A percentile compares a stretch with the other conserved stretches of the same genome.
Conservation (phyloP, 768 basidiomycete genomes). For the Psilocybe sp. region DNA sequence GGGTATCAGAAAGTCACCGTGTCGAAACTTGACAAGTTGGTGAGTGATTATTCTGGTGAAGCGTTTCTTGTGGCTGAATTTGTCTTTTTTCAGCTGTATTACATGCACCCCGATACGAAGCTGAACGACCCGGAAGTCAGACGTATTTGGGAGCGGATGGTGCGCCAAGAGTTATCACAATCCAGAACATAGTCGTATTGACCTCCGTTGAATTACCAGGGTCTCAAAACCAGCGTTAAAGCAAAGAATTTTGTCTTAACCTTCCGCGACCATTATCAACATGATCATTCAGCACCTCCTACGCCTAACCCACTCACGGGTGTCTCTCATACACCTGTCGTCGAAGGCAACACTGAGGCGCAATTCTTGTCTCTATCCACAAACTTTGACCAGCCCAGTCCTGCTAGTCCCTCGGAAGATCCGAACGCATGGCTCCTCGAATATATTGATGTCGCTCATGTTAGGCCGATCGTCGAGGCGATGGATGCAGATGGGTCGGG, state of each 20-base stretch:
- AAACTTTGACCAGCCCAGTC: background rate
- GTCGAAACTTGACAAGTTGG: conserved; percentile 6
- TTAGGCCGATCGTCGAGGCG: conserved; percentile 24
- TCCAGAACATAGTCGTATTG: background rate
- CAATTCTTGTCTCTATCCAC: background rate
- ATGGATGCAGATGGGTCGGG: conserved; percentile 27
- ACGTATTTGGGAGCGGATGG: conserved; percentile 8
- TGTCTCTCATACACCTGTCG: background rate
- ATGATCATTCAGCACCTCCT: background rate
- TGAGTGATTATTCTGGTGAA: background rate
- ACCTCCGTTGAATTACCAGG: background rate
- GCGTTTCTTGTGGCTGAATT: background rate
- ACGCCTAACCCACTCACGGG: background rate
- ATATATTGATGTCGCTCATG: conserved; percentile 23
- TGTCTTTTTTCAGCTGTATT: background rate
- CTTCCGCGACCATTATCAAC: conserved; percentile 5
- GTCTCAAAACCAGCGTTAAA: conserved; percentile 5
- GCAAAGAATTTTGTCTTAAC: conserved; percentile 12
- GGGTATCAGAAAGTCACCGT: conserved; percentile 1
- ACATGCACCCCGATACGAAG: background rate
- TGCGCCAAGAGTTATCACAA: background rate
- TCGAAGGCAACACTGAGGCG: background rate
- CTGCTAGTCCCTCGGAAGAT: background rate
- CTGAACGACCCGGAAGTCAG: conserved; percentile 2
- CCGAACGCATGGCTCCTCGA: conserved; percentile 20